Evolutionary conservation across 192 early-diverging fungal genomes (phyloP).

Genomic region (Linnemannia schmuckeri): DNA sequence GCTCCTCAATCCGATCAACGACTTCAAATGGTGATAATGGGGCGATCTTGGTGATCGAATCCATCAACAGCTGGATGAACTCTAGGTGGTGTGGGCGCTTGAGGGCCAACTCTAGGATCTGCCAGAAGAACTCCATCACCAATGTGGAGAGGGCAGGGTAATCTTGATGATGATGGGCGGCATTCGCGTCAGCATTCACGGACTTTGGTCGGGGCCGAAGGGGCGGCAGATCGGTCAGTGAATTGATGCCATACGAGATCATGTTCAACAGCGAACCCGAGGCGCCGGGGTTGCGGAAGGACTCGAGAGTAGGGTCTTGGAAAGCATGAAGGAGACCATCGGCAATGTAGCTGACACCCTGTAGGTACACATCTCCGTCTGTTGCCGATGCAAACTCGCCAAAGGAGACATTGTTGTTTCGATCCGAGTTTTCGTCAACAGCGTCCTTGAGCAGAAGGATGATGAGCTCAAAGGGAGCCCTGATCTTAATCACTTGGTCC

Average conservation of each 20-base stretch:
- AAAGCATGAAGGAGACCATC: conserved; percentile 51
- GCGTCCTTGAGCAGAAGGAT: conserved; percentile 56
- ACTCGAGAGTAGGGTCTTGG: conserved; percentile 48
- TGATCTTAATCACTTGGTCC: conserved; percentile 54
- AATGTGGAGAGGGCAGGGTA: conserved; percentile 42
- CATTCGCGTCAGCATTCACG: conserved; percentile 13
- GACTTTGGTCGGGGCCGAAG: conserved; percentile 32
- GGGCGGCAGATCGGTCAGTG: conserved; percentile 45
- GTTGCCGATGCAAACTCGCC: conserved; percentile 41
- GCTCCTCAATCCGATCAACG: conserved; percentile 49
- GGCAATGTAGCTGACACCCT: conserved; percentile 47
- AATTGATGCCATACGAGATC: conserved; percentile 55
- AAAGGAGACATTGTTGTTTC: conserved; percentile 45
- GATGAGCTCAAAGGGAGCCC: conserved; percentile 49
- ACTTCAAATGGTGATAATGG: conserved; percentile 49
- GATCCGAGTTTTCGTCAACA: conserved; percentile 46
- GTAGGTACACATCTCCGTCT: conserved; percentile 40
- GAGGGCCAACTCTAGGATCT: conserved; percentile 38
- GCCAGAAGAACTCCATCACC: conserved; percentile 57
- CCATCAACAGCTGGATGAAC: conserved; percentile 48
- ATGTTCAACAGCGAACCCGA: conserved; percentile 54
- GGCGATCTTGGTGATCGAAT: conserved; percentile 48
- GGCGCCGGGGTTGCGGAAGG: conserved; percentile 50
- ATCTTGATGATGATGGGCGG: conserved; percentile 40
- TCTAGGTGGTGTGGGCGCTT: conserved; percentile 55